Conservation (phyloP, 371 early-diverging fungal species). For the Apophysomyces elegans region DNA sequence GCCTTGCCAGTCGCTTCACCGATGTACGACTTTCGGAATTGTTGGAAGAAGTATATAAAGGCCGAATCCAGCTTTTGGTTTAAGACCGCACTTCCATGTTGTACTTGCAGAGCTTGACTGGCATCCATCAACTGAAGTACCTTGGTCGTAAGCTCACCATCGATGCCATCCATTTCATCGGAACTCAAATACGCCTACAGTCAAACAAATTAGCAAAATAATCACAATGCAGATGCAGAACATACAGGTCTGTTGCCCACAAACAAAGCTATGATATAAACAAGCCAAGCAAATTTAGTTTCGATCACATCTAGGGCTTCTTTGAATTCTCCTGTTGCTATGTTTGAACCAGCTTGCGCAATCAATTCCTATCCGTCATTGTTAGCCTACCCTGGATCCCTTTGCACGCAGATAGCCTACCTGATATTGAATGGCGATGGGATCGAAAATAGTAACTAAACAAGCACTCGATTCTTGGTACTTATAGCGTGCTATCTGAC, state of each 20-base stretch:
- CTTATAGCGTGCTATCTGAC: slow-evolving; percentile 75
- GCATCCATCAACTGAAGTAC: slow-evolving; percentile 63
- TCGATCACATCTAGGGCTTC: slow-evolving; percentile 61
- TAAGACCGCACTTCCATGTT: slow-evolving; percentile 45
- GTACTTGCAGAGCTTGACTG: slow-evolving; percentile 47
- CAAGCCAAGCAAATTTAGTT: slow-evolving; percentile 81
- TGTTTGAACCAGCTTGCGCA: slow-evolving; percentile 32
- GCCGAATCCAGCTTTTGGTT: slow-evolving; percentile 73
- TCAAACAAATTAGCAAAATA: not conserved
- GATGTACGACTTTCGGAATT: slow-evolving; percentile 81
- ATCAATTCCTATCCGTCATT: slow-evolving; percentile 31
- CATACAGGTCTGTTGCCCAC: slow-evolving; percentile 70
- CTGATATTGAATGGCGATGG: slow-evolving; percentile 71
- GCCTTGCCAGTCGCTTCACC: slow-evolving; percentile 51
- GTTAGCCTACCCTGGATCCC: not conserved
- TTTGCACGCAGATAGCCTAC: slow-evolving; percentile 20
- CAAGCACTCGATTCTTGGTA: slow-evolving; percentile 68
- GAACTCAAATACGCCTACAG: slow-evolving; percentile 63
- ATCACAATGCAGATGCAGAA: not conserved
- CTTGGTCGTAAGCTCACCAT: slow-evolving; percentile 67
- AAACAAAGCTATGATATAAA: slow-evolving; percentile 77
- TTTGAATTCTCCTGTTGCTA: slow-evolving; percentile 41
- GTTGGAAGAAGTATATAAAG: slow-evolving; percentile 77
- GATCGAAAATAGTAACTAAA: slow-evolving; percentile 65
- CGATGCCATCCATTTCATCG: slow-evolving; percentile 66